These are phyloP conservation scores for Boletus tomentosulus DNA, from an alignment of 768 basidiomycete species.

Conservation along the genomic window DNA sequence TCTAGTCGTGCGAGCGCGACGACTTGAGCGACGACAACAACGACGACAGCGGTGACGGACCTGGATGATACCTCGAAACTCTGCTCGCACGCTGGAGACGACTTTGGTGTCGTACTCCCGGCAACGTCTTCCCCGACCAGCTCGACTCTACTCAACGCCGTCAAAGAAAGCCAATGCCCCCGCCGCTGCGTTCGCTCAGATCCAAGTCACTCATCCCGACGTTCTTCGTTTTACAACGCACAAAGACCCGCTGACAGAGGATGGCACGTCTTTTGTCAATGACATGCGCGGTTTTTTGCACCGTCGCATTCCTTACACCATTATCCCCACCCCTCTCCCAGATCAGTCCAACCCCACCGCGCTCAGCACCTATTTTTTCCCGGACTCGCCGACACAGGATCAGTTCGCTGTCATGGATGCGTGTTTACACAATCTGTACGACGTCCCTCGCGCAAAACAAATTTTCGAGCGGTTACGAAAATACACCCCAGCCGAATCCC, in stretches of 20 bases:
- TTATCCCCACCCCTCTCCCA: constrained; percentile 67
- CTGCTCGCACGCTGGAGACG: constrained; percentile 30
- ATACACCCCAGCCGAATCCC: constrained; percentile 36
- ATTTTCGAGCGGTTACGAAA: constrained; percentile 65
- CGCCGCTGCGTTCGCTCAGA: constrained; percentile 41
- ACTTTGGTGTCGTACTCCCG: constrained; percentile 57
- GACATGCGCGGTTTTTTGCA: constrained; percentile 52
- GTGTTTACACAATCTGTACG: constrained; percentile 71
- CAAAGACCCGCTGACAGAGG: constrained; percentile 19
- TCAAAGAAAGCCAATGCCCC: constrained; percentile 51
- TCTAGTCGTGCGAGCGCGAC: constrained; percentile 11
- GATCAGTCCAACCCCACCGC: constrained; percentile 35
- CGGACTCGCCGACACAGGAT: constrained; percentile 64
- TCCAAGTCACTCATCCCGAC: constrained; percentile 35
- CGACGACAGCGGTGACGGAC: constrained; percentile 6
- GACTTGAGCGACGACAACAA: constrained; percentile 6
- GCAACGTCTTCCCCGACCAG: constrained; percentile 63
- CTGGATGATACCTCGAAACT: constrained; percentile 29
- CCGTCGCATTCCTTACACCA: constrained; percentile 45
- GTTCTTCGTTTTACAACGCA: constrained; percentile 35
- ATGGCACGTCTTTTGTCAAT: constrained; percentile 13
- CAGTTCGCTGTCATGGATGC: constrained; percentile 77
- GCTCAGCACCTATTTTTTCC: constrained; percentile 51
- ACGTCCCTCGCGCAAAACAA: constrained; percentile 69
- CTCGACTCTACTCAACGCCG: constrained; percentile 66